Conservation (phyloP, 805 yeast genomes). For the Sugiyamaella mastotermitis region DNA sequence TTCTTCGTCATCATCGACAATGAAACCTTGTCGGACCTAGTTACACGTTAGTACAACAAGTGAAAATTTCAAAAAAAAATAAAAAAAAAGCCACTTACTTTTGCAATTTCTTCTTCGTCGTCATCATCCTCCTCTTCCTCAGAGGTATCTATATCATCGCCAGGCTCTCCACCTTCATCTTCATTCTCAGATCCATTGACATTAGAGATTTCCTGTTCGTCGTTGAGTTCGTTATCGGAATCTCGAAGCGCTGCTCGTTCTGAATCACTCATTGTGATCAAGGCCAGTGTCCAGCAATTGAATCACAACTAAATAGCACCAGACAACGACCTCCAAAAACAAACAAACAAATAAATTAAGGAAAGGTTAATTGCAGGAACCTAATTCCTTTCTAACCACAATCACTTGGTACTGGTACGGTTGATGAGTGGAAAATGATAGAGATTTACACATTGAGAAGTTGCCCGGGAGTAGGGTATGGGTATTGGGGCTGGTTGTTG, state of each 20-base stretch:
- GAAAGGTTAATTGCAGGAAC: no score
- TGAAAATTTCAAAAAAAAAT: not conserved
- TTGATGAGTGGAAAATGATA: no score
- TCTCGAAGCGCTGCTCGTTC: not conserved
- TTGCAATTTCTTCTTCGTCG: constrained; percentile 82
- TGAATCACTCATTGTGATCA: constrained; percentile 1
- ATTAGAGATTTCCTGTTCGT: constrained; percentile 13
- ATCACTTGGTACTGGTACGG: no score
- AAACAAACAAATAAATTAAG: no score
- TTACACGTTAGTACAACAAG: constrained; percentile 3
- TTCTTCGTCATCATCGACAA: constrained; percentile 88
- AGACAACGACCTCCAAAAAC: no score
- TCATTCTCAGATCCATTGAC: constrained; percentile 28
- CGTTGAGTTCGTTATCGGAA: constrained; percentile 13
- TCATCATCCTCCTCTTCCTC: constrained; percentile 92
- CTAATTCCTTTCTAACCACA: no score
- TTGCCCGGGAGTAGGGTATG: no score
- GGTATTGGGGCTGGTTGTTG: no score
- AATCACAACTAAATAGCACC: no score
- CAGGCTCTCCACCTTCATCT: constrained; percentile 38
- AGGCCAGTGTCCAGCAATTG: no score
- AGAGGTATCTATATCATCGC: constrained; percentile 54
- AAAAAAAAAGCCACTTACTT: constrained; percentile 24
- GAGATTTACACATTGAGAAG: no score
- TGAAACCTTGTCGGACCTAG: constrained; percentile 79